phyloP scores from a whole-genome alignment of 768 basidiomycete species.

The Lyophyllum semitale region DNA sequence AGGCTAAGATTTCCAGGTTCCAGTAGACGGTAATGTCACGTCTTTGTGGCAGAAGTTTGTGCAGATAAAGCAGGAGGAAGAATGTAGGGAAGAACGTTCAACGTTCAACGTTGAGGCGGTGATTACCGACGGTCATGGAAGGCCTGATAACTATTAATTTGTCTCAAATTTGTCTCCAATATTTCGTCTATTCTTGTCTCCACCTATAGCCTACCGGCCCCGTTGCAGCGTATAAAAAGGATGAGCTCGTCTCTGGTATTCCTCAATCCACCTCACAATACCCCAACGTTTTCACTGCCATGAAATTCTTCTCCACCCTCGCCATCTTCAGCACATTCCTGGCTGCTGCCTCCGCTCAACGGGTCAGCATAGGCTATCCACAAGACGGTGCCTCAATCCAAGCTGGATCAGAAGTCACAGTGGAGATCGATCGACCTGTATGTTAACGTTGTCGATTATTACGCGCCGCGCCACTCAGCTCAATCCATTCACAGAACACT shows the following conservation, averaged over 20 bases:
- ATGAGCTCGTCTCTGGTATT: not conserved
- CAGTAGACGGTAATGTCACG: no score
- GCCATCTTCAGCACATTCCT: constrained; percentile 24
- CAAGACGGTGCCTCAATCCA: constrained; percentile 30
- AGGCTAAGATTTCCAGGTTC: no score
- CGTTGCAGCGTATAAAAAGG: not conserved
- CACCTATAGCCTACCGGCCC: not conserved
- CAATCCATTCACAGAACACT: constrained; percentile 29
- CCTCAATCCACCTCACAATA: not conserved
- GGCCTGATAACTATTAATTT: not conserved
- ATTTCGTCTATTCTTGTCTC: constrained; percentile 14
- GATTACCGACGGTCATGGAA: not conserved
- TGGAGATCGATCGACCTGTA: constrained; percentile 52
- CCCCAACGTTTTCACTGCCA: not conserved
- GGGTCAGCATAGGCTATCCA: constrained; percentile 41
- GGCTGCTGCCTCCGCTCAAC: constrained; percentile 41
- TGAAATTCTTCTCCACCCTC: not conserved
- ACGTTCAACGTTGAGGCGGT: no score
- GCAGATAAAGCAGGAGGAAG: not conserved
- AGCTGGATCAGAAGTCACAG: constrained; percentile 38
- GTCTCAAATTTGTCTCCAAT: not conserved
- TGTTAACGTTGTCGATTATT: constrained; percentile 13
- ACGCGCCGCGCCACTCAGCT: not conserved
- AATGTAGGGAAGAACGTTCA: no score
- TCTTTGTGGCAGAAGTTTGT: no score